Percentiles rank a stretch among this genome's conserved stretches.
These are phyloP conservation scores for Ascocoryne sarcoides DNA, from an alignment of 2,329 filamentous ascomycete genomes.

Conservation along the genomic window DNA sequence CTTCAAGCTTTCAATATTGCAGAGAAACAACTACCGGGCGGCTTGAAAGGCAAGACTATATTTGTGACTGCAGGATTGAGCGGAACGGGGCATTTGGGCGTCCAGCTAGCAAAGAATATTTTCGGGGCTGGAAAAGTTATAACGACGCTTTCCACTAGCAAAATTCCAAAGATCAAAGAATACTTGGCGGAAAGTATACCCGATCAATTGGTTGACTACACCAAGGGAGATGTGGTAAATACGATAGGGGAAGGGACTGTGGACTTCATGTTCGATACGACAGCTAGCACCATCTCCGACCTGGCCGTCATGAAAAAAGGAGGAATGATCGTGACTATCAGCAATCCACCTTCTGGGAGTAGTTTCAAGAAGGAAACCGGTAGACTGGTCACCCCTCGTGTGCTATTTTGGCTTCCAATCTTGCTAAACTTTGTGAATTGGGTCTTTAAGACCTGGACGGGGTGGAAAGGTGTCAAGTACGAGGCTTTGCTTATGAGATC, in stretches of 20 bases:
- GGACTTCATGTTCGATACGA: conserved; percentile 38
- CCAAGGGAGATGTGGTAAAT: conserved; percentile 25
- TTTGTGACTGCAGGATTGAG: conserved; percentile 32
- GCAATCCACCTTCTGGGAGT: conserved; percentile 28
- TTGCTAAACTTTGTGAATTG: conserved; percentile 29
- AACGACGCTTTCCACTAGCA: conserved; percentile 36
- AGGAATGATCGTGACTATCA: conserved; percentile 27
- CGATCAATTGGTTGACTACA: conserved; percentile 35
- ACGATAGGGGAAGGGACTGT: conserved; percentile 30
- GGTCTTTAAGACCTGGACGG: conserved; percentile 25
- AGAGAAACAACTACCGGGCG: conserved; percentile 25
- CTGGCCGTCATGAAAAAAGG: conserved; percentile 31
- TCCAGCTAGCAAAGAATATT: conserved; percentile 37
- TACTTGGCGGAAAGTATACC: conserved; percentile 32
- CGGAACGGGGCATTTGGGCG: conserved; percentile 32
- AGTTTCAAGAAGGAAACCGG: conserved; percentile 28
- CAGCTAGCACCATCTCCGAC: conserved; percentile 29
- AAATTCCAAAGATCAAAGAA: conserved; percentile 31
- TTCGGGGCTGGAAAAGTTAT: conserved; percentile 37
- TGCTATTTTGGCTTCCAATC: neutral
- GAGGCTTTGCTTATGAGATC: conserved; percentile 30
- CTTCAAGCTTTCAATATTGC: conserved; percentile 31
- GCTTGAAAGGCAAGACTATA: conserved; percentile 33
- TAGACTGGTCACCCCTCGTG: conserved; percentile 7
- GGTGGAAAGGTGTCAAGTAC: conserved; percentile 31